Conservation (phyloP, 768 basidiomycete genomes). For the Mycena polygramma region DNA sequence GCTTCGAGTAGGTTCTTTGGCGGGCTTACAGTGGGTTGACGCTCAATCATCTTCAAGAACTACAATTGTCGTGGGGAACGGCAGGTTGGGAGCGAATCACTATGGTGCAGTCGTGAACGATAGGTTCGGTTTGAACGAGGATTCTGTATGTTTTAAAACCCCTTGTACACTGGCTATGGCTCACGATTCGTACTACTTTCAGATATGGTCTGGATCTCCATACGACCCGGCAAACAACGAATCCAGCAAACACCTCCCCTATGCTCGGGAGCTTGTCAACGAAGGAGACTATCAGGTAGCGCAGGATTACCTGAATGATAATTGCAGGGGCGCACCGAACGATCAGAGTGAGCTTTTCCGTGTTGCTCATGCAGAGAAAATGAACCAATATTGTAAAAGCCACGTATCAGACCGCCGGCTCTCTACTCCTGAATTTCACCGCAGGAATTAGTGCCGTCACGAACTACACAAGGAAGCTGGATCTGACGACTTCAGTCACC, state of each 20-base stretch:
- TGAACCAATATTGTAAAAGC: not conserved
- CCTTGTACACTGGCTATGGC: not conserved
- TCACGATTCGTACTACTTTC: not conserved
- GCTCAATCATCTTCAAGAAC: conserved; percentile 1
- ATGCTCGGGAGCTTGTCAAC: conserved; percentile 26
- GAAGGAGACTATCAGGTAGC: conserved; percentile 17
- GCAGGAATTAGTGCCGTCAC: conserved; percentile 8
- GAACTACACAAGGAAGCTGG: conserved; percentile 23
- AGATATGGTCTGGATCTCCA: conserved; percentile 30
- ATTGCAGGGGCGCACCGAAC: conserved; percentile 17
- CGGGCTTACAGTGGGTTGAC: not conserved
- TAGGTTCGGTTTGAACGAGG: conserved; percentile 22
- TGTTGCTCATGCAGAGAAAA: not conserved
- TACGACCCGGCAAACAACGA: conserved; percentile 23
- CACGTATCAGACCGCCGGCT: conserved; percentile 20
- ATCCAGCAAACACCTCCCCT: conserved; percentile 13
- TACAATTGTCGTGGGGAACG: conserved; percentile 21
- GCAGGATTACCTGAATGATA: conserved; percentile 24
- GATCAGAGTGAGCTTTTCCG: conserved; percentile 3
- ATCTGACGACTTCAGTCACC: conserved; percentile 26
- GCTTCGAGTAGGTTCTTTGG: conserved; percentile 12
- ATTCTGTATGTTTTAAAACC: conserved; percentile 8
- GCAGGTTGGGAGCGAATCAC: conserved; percentile 20
- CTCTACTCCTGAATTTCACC: conserved; percentile 24
- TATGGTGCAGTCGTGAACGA: conserved; percentile 22